A percentile compares a stretch with the other conserved stretches of the same genome.
Evolutionary conservation across 164 flowering plant species (phyloP).

Genomic region (Dillenia suffruticosa): DNA sequence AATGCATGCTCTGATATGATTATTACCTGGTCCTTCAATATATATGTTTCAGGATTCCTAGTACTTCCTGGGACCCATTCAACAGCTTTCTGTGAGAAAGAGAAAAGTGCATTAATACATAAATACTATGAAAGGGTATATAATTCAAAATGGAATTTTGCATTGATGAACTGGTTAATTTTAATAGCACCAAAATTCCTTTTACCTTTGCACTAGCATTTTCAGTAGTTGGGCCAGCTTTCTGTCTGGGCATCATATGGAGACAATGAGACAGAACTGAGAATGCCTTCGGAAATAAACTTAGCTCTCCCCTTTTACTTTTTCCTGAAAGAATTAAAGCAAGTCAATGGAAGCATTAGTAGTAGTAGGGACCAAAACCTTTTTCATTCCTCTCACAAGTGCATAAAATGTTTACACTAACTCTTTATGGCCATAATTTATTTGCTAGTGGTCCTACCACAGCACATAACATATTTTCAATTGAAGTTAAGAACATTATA

Average conservation of each 20-base stretch:
- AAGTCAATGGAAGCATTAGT: too few species aligned
- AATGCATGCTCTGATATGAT: not conserved
- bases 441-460: too few species aligned
- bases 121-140: not conserved
- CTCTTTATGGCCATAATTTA: too few species aligned
- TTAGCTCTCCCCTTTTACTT: constrained; percentile 86
- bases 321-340: constrained; percentile 43
- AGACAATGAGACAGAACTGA: constrained; percentile 78
- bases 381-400: too few species aligned
- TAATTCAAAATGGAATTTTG: too few species aligned
- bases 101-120: not conserved
- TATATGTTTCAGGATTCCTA: constrained; percentile 78
- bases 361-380: too few species aligned
- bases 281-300: constrained; percentile 77
- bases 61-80: constrained; percentile 74
- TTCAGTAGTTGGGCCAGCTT: constrained; percentile 42
- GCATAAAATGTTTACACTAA: too few species aligned
- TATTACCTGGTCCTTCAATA: constrained; percentile 85
- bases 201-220: constrained; percentile 36
- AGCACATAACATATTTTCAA: too few species aligned
- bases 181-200: not conserved
- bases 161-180: not conserved
- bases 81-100: constrained; percentile 50
- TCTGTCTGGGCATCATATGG: constrained; percentile 93
- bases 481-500: too few species aligned